These are phyloP conservation scores for Rhodotorula mucilaginosa DNA, from an alignment of 1,284 basidiomycete species.

Conservation along the genomic window DNA sequence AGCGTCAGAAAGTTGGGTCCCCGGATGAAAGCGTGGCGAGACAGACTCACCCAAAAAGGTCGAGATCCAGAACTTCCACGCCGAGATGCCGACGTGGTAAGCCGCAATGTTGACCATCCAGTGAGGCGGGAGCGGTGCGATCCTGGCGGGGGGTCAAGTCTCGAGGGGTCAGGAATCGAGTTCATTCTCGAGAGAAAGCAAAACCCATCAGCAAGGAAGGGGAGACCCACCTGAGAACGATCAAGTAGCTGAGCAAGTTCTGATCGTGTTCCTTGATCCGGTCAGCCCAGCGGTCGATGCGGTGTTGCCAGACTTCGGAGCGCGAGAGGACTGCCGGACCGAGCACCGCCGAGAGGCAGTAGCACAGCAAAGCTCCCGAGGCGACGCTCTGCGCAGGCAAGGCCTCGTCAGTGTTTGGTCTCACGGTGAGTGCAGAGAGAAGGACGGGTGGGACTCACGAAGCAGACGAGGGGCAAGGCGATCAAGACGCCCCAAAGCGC, in stretches of 20 bases:
- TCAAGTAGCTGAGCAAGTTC: conserved; percentile 82
- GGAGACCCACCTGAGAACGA: conserved; percentile 61
- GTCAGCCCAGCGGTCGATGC: conserved; percentile 74
- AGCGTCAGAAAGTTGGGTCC: too few species aligned
- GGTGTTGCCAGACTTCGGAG: conserved; percentile 71
- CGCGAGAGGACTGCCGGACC: conserved; percentile 79
- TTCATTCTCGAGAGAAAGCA: too few species aligned
- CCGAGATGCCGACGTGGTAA: conserved; percentile 81
- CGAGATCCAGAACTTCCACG: conserved; percentile 82
- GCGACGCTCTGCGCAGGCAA: conserved; percentile 66
- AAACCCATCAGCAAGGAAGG: too few species aligned
- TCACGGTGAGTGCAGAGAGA: not conserved
- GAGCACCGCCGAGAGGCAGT: conserved; percentile 82
- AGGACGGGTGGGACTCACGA: conserved; percentile 50
- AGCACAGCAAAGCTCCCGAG: conserved; percentile 86
- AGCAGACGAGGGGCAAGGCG: conserved; percentile 85
- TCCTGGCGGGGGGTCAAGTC: conserved; percentile 54
- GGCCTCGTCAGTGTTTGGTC: too few species aligned
- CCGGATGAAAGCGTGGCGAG: too few species aligned
- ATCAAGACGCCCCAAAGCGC: conserved; percentile 91
- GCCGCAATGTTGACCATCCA: conserved; percentile 93
- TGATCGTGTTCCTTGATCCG: conserved; percentile 69
- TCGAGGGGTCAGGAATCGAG: too few species aligned
- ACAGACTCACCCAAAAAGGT: conserved; percentile 68
- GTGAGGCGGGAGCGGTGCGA: conserved; percentile 87